Base-by-base conservation (phyloP, 2,329 filamentous ascomycete genomes). In the Colletotrichum tanaceti region DNA sequence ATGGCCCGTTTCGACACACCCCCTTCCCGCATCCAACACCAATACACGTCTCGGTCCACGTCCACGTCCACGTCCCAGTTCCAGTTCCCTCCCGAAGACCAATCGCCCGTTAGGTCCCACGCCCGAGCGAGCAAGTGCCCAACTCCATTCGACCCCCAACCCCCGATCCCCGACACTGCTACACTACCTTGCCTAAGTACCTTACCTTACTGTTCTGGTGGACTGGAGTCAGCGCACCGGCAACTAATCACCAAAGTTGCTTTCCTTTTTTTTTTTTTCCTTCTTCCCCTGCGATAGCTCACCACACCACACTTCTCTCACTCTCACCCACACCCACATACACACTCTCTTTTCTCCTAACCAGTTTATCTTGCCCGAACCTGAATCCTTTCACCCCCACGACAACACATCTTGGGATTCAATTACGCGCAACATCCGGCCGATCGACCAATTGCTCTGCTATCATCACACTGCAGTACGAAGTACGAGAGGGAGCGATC, bases 131-230 rank as follows among this genome's bases (percentile, higher is more conserved):
- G 14, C 20, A 14, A 59, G 43, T 13, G 57, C 44, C 58, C 58
- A 50, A 59, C 62, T 68, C 59, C 64, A 67, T 65, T 57, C 53
- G 54, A 63, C 63, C 65, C 65, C 65, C 65, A 65, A 68, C 65
- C 65, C 65, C 65, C 61, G 65, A 65, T 68, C 43, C 61, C 54
- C 65, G 62, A 68, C 62, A 35, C 32, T 35, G 32, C 32, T 35
- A 35, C 32, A 35, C 32, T 35, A n/a, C n/a, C n/a, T n/a, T n/a
- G n/a, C n/a, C n/a, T n/a, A n/a, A n/a, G n/a, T n/a, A n/a, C n/a
- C n/a, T n/a, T n/a, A n/a, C n/a, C n/a, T n/a, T n/a, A 9, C 32
- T 35, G 32, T 35, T 7, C 32, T 35, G 32, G 32, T 35, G 32
- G 32, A 35, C 32, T 35, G 32, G 32, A 62, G 65, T 46, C 63